Base-by-base conservation (phyloP, 2,329 filamentous ascomycete genomes). In the Alternaria novae-zelandiae region DNA sequence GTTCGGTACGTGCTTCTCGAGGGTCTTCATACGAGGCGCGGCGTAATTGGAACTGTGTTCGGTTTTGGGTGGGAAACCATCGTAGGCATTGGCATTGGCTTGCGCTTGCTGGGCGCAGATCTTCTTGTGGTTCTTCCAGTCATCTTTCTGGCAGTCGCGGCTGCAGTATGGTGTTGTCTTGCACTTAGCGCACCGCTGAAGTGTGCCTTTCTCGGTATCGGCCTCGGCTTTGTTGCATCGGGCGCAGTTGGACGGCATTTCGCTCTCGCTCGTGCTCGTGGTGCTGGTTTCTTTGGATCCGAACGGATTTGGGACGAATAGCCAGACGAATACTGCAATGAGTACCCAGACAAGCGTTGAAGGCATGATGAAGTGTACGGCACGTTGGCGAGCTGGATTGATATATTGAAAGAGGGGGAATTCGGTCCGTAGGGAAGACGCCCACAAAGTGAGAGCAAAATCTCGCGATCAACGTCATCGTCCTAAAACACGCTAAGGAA, bases 111-210 rank as follows among this genome's bases (percentile, higher is more conserved):
- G 32, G 20, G 57, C 21, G 58, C 77, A 78, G 13, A 66, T 56
- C 46, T 75, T 76, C 65, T 80, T 79, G 72, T 81, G 77, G 2
- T 21, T 50, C 54, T 77, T 77, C 72, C 72, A 78, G 56, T 78
- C 66, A 21, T 70, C 65, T 26, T 72, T 76, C 56, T 81, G 77
- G 59, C 77, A 80, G 15, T 74, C 72, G 50, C 68, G 70, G 44
- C 65, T 62, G 56, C 79, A 81, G 69, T 80, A 81, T n/a, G 23
- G 49, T 25, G 67, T 66, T 1, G 65, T 63, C 20, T 71, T 70
- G 71, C 78, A 81, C 58, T 69, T 67, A 6, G 68, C 64, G 59
- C 79, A 80, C n/a, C 25, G 30, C 30, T 73, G 68, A 30, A 78
- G 28, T 32, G 28, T 32, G 28, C 28, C 28, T 32, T 32, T 32